These are phyloP conservation scores for Pseudomonodictys pantanalensis DNA, from an alignment of 495 filamentous ascomycete species.

Conservation along the genomic window DNA sequence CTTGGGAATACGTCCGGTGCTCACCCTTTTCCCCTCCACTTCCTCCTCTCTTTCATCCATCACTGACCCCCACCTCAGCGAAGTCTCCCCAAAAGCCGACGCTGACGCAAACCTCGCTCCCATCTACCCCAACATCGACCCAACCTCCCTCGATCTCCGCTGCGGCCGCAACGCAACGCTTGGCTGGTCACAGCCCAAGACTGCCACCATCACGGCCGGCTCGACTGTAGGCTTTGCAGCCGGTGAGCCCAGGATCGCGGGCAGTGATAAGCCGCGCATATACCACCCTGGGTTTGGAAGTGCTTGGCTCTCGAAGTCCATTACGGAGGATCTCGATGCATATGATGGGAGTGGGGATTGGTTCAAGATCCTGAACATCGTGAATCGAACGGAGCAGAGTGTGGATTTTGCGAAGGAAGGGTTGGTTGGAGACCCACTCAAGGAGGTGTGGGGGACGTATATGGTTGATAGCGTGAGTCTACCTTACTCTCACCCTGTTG, in stretches of 20 bases:
- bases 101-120: background rate
- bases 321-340: background rate
- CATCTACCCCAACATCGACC: slow-evolving; percentile 12
- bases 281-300: slow-evolving; percentile 12
- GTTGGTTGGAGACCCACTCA: background rate
- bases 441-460: slow-evolving; percentile 9
- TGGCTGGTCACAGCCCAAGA: slow-evolving; percentile 6
- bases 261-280: background rate
- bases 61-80: background rate
- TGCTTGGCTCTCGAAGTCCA: slow-evolving; percentile 6
- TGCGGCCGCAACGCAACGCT: slow-evolving; percentile 17
- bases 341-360: slow-evolving; percentile 17
- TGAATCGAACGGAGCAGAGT: slow-evolving; percentile 3
- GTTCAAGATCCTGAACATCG: slow-evolving; percentile 15
- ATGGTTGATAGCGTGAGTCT: background rate
- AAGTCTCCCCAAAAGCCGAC: background rate
- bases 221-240: slow-evolving; percentile 9
- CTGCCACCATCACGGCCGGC: slow-evolving; percentile 9
- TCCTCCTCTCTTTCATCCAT: background rate
- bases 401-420: slow-evolving; percentile 2
- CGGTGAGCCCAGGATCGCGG: background rate
- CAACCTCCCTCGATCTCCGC: slow-evolving; percentile 1
- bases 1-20: slow-evolving; percentile 23
- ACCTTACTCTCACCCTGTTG: background rate
- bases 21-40: background rate